These are phyloP conservation scores for Closterium sp. DNA, from an alignment of 139 green algal genomes.

Conservation along the genomic window DNA sequence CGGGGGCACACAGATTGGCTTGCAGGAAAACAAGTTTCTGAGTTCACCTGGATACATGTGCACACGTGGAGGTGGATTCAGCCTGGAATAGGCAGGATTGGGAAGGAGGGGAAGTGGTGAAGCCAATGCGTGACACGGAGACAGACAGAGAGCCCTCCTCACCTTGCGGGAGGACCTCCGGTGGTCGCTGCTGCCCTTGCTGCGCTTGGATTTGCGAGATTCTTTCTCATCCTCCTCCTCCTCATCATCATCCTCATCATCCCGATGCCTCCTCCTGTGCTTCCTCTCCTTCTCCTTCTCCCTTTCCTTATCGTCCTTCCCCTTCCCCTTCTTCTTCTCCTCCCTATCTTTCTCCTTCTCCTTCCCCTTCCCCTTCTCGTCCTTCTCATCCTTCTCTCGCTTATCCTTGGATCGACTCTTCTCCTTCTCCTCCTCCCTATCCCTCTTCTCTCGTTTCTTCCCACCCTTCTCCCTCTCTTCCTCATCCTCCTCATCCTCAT, in stretches of 20 bases:
- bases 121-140: background rate
- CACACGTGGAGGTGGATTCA: too few species aligned
- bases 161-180: slow-evolving; percentile 32
- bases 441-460: background rate
- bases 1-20: too few species aligned
- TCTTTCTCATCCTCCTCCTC: slow-evolving; percentile 41
- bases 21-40: too few species aligned
- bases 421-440: background rate
- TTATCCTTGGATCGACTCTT: background rate
- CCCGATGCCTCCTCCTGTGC: slow-evolving; percentile 3
- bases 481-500: slow-evolving; percentile 3
- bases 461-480: background rate
- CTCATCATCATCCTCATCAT: slow-evolving; percentile 19
- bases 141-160: background rate
- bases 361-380: slow-evolving; percentile 14
- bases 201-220: slow-evolving; percentile 8
- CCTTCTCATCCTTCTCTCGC: background rate
- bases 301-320: slow-evolving; percentile 13
- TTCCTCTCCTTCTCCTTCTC: slow-evolving; percentile 27
- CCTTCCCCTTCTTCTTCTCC: slow-evolving; percentile 7
- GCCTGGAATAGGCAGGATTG: too few species aligned
- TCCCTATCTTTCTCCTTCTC: slow-evolving; percentile 9
- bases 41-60: too few species aligned
- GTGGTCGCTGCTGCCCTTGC: slow-evolving; percentile 38
- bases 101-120: too few species aligned